Base-by-base conservation (phyloP, 2,329 filamentous ascomycete species). In the Aspergillus sp. region DNA sequence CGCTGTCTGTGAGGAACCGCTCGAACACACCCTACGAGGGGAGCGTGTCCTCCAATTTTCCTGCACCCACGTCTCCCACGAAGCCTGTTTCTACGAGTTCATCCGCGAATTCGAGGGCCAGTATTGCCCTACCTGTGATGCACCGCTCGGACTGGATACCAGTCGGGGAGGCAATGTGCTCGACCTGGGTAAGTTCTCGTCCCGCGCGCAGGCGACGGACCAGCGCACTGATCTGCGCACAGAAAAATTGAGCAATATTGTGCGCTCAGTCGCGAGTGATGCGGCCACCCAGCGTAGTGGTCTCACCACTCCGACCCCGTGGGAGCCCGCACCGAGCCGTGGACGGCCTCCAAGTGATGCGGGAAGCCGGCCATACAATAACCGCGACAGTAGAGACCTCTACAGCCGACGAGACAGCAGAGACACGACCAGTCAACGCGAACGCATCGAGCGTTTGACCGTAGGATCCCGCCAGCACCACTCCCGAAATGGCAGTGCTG, bases 41-140 rank as follows among this genome's bases (percentile, higher is more conserved):
- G 94, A 99, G 76, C 86, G 91, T 60, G 91, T 99, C 56, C 79
- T 99, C 49, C 94, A 97, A 70, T 94, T 99, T 65, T 95, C 92
- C 5, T 99, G 94, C 73, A 84, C 87, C n/a, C 94, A 99, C 73
- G 93, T 99, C 54, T 91, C 93, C 10, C 94, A 99, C 70, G 94
- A 97, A 72, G 94, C 93, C 33, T 99, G 94, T 74, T 97, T 99
- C 70, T 97, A 97, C 75, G 94, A 99, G 73, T 96, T 95, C 69
- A 95, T 99, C 64, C 89, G 90, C 65, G 93, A 96, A 67, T 89
- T 93, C 53, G 92, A 97, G 61, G 89, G 89, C 49, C 91, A 97
- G 65, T 92, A 90, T 66, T 99, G 94, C 73, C 94, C 94, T 24
- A 88, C 89, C 59, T 99, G 94, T 73, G 88, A 96, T 77, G 89